These are phyloP conservation scores for Conoideocrella luteorostrata DNA, from an alignment of 2,329 filamentous ascomycete genomes.

Conservation along the genomic window DNA sequence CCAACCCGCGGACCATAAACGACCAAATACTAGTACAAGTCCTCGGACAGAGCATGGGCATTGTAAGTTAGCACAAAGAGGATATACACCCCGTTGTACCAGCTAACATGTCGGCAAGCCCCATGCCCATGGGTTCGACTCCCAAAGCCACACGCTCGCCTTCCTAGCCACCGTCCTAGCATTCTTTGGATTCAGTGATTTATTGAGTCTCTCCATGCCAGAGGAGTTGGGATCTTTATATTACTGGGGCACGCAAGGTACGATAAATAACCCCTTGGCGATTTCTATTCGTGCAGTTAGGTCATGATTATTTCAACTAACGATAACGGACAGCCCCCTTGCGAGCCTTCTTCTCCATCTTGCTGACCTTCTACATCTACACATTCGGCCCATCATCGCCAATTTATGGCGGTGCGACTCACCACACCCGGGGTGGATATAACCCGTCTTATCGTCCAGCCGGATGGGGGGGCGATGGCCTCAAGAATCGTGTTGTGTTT, in stretches of 20 bases:
- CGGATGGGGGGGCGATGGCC: slow-evolving; percentile 51
- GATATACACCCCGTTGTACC: no score
- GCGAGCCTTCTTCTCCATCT: slow-evolving; percentile 58
- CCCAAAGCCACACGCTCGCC: slow-evolving; percentile 63
- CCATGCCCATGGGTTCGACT: slow-evolving; percentile 59
- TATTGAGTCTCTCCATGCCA: slow-evolving; percentile 60
- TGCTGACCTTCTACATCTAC: slow-evolving; percentile 58
- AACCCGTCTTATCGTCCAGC: slow-evolving; percentile 28
- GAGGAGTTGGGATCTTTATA: slow-evolving; percentile 58
- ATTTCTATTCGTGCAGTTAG: background rate
- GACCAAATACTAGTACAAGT: slow-evolving; percentile 77
- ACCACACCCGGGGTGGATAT: slow-evolving; percentile 18
- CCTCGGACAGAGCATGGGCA: slow-evolving; percentile 74
- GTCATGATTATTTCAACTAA: background rate
- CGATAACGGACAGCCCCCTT: slow-evolving; percentile 48
- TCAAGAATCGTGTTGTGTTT: slow-evolving; percentile 83
- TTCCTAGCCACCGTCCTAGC: slow-evolving; percentile 65
- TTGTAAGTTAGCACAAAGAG: slow-evolving; percentile 56
- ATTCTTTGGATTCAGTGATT: slow-evolving; percentile 54
- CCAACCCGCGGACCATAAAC: slow-evolving; percentile 62
- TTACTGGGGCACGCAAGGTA: slow-evolving; percentile 62
- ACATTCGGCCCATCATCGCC: slow-evolving; percentile 48
- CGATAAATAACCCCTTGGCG: slow-evolving; percentile 32
- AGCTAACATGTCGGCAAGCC: no score
- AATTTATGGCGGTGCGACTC: slow-evolving; percentile 29